Evolutionary conservation across 768 basidiomycete genomes (phyloP), one percentile per base, ranked within the genome.

Genomic region (Leccinum boreale): DNA sequence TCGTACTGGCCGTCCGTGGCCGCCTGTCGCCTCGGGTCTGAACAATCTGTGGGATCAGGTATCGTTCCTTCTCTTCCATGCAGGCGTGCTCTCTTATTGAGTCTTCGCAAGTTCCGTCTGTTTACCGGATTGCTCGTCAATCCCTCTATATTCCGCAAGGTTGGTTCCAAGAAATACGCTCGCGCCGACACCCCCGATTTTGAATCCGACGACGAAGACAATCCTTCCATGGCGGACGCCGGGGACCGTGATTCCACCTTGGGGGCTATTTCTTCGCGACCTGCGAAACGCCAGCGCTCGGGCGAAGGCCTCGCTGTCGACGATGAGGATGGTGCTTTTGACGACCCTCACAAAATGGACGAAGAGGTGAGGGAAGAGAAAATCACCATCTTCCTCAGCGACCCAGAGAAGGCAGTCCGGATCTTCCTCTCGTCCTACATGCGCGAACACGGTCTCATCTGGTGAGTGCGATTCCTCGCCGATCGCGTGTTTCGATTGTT

Each of bases 361-460:
- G 72, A 73, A 35, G 73, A 73, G 3, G 58, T 67, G 15, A 77
- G 76, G 50, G 81, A 81, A 28, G 77, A 79, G 21, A 74, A 75
- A 26, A 71, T 85, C 53, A 64, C 75, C 0, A 60, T 69, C 4
- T 92, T 92, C 69, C 71, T 92, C 57, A 71, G 78, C 39, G 78
- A 89, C 55, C 87, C 90, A 0, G 87, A 84, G 61, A 70, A 67
- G 9, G 70, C 76, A 29, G 72, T 86, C 53, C 82, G 77, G 55
- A 77, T 89, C 19, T 92, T 90, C 70, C 74, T 92, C 58, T 87
- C 88, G 0, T 87, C 87, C 5, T 81, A 83, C 62, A 86, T 85
- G 73, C 77, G 82, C 35, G 80, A 84, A 54, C 82, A 83, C 56
- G 90, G 90, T 24, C 77, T 89, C 49, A 79, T 85, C 55, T 90